These are phyloP conservation scores for Pseudodiploospora longispora DNA, from an alignment of 2,329 filamentous ascomycete genomes.

Conservation along the genomic window DNA sequence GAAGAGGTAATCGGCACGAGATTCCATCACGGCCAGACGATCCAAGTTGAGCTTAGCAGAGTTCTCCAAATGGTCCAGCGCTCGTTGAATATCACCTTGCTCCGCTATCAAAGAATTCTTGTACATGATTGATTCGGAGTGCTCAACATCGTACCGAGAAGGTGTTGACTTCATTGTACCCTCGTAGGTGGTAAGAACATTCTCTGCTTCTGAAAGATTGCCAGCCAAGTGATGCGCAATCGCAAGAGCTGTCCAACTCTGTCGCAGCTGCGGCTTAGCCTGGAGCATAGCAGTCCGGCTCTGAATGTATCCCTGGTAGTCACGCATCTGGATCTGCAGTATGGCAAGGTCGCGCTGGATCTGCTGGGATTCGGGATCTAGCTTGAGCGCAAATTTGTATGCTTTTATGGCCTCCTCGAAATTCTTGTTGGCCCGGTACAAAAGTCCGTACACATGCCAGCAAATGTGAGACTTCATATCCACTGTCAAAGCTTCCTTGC, in stretches of 20 bases:
- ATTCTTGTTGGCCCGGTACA: conserved; percentile 92
- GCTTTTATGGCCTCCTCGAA: conserved; percentile 99
- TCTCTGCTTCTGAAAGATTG: conserved; percentile 77
- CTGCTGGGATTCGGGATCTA: conserved; percentile 90
- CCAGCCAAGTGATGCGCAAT: conserved; percentile 89
- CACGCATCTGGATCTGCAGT: conserved; percentile 91
- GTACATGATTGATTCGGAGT: conserved; percentile 90
- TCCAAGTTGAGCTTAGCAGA: conserved; percentile 74
- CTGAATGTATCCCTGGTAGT: conserved; percentile 87
- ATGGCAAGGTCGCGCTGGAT: conserved; percentile 91
- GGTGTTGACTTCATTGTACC: conserved; percentile 81
- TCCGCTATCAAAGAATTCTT: conserved; percentile 94
- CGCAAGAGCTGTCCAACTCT: conserved; percentile 97
- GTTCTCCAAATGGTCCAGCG: conserved; percentile 76
- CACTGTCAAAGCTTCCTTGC: conserved; percentile 83
- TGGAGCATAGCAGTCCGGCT: conserved; percentile 85
- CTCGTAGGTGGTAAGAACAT: conserved; percentile 84
- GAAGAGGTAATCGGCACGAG: conserved; percentile 74
- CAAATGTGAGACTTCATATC: conserved; percentile 99
- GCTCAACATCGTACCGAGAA: conserved; percentile 72
- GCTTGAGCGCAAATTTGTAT: conserved; percentile 87
- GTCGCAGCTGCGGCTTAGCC: conserved; percentile 68
- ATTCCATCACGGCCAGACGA: conserved; percentile 75
- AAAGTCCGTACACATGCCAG: conserved; percentile 96
- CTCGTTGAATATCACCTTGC: conserved; percentile 71